Evolutionary conservation across 257 asterid genomes (phyloP).

Genomic region (Nicotiana undulata): DNA sequence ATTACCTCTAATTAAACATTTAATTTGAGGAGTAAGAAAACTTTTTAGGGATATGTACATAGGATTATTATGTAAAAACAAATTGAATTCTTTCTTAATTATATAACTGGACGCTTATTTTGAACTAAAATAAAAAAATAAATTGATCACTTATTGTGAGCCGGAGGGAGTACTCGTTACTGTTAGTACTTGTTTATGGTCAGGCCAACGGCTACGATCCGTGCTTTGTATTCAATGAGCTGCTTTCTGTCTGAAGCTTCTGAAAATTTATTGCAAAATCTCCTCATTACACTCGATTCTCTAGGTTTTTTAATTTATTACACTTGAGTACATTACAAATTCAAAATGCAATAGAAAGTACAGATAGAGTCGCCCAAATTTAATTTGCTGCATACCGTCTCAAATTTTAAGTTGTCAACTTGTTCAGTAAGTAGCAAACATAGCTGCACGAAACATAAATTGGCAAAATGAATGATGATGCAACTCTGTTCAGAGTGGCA

Average conservation of each 20-base stretch:
- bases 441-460: slow-evolving; percentile 4
- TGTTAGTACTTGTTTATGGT: not conserved
- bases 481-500: not conserved
- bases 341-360: not conserved
- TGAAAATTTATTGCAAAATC: not conserved
- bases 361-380: slow-evolving; percentile 3
- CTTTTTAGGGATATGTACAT: too few relatives aligned
- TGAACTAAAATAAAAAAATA: too few relatives aligned
- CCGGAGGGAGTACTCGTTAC: too few relatives aligned
- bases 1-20: too few relatives aligned
- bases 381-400: not conserved
- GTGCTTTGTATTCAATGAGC: slow-evolving; percentile 2
- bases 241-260: not conserved
- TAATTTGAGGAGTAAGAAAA: too few relatives aligned
- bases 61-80: too few relatives aligned
- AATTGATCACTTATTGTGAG: too few relatives aligned
- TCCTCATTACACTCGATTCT: not conserved
- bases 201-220: slow-evolving; percentile 7
- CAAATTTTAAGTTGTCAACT: not conserved
- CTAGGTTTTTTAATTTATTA: slow-evolving; percentile 3
- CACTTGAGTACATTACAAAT: not conserved
- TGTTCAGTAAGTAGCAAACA: not conserved
- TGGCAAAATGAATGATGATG: slow-evolving; percentile 4
- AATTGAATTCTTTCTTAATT: too few relatives aligned
- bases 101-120: too few relatives aligned